phyloP scores from a whole-genome alignment of 192 early-diverging fungal species.

The Gonapodya sp. region DNA sequence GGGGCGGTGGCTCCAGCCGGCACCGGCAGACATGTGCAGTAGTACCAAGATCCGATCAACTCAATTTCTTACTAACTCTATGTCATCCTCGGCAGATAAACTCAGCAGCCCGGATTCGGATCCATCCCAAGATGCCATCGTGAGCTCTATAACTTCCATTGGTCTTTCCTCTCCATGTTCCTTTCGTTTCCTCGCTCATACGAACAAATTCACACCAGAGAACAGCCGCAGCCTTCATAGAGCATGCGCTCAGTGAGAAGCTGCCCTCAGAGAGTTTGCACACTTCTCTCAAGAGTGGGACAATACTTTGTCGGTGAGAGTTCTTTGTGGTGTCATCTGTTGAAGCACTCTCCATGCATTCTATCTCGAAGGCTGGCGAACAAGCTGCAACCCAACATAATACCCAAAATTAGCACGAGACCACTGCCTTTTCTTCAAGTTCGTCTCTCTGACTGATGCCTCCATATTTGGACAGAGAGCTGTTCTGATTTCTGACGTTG shows the following conservation, averaged over 20 bases:
- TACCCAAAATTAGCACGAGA: constrained; percentile 60
- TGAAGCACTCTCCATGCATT: constrained; percentile 9
- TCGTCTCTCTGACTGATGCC: constrained; percentile 14
- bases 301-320: constrained; percentile 63
- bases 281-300: constrained; percentile 58
- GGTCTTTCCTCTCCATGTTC: not conserved
- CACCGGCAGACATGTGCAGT: no score
- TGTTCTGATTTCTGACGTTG: not conserved
- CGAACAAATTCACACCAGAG: constrained; percentile 33
- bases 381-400: constrained; percentile 58
- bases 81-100: no score
- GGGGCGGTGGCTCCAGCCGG: no score
- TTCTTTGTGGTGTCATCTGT: constrained; percentile 5
- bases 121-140: not conserved
- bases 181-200: not conserved
- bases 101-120: not conserved
- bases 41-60: no score
- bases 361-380: constrained; percentile 52
- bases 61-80: no score
- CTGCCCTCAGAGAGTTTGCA: constrained; percentile 49
- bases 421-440: constrained; percentile 66
- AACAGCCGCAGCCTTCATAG: constrained; percentile 53
- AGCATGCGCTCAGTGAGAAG: constrained; percentile 42
- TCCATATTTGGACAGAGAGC: constrained; percentile 5
- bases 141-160: no score